Conservation (phyloP, 495 filamentous ascomycete genomes). For the Lepidopterella palustris region DNA sequence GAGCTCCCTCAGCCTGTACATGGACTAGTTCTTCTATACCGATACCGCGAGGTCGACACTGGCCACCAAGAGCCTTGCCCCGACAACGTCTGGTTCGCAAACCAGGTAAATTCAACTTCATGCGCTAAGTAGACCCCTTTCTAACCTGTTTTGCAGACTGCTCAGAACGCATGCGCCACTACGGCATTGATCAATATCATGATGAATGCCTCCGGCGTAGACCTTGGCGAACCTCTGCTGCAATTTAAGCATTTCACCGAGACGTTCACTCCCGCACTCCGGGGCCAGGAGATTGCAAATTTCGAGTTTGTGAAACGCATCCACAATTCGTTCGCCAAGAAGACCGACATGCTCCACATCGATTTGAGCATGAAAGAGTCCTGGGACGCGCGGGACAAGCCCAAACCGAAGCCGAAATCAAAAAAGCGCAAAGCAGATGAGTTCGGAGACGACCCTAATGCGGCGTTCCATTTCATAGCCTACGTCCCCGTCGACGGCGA, state of each 20-base stretch:
- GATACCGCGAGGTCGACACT: conserved; percentile 56
- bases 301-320: conserved; percentile 71
- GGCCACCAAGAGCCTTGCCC: conserved; percentile 56
- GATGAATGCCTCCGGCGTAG: conserved; percentile 65
- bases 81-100: conserved; percentile 82
- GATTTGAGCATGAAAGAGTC: conserved; percentile 56
- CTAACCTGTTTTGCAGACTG: no score
- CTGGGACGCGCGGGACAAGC: conserved; percentile 41
- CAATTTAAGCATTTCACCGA: conserved; percentile 66
- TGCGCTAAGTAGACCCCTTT: no score
- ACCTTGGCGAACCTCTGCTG: conserved; percentile 59
- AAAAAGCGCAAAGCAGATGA: conserved; percentile 30
- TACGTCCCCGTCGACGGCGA: conserved; percentile 69
- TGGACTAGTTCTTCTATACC: conserved; percentile 78
- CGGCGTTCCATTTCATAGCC: conserved; percentile 79
- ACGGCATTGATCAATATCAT: conserved; percentile 85
- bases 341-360: conserved; percentile 64
- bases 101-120: no score
- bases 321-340: conserved; percentile 86
- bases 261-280: conserved; percentile 59
- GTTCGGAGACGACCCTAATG: conserved; percentile 47
- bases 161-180: conserved; percentile 77
- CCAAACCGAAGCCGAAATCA: conserved; percentile 34
- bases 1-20: conserved; percentile 67
- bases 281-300: conserved; percentile 66